A percentile compares a stretch with the other conserved stretches of the same genome.
These are phyloP conservation scores for Rostrohypoxylon terebratum DNA, from an alignment of 495 filamentous ascomycete genomes.

Conservation along the genomic window DNA sequence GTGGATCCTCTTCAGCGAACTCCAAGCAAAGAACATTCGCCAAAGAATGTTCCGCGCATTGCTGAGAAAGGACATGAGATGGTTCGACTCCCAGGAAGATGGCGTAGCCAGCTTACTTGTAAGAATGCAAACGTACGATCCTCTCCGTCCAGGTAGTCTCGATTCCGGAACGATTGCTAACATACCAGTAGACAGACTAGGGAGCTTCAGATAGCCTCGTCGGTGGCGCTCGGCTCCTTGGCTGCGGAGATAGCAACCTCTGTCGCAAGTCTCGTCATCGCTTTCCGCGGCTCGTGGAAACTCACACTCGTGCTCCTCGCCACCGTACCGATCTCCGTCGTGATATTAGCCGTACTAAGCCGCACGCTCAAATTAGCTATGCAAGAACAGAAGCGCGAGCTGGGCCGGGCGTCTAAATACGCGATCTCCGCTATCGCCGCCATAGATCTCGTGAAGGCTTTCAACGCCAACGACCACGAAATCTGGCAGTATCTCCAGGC, in stretches of 20 bases:
- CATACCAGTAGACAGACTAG: conserved; percentile 71
- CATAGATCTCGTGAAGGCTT: conserved; percentile 89
- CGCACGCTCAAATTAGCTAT: conserved; percentile 72
- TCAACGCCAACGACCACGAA: conserved; percentile 82
- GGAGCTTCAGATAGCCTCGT: conserved; percentile 83
- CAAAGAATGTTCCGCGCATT: conserved; percentile 73
- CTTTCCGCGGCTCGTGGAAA: conserved; percentile 83
- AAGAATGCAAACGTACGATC: conserved; percentile 76
- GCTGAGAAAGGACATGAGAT: conserved; percentile 77
- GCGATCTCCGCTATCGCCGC: conserved; percentile 74
- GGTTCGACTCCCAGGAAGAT: conserved; percentile 81
- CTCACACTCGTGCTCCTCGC: conserved; percentile 85
- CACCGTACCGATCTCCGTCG: conserved; percentile 74
- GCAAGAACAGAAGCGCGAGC: conserved; percentile 73
- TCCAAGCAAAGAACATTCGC: conserved; percentile 76
- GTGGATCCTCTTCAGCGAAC: conserved; percentile 83
- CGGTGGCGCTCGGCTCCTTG: conserved; percentile 79
- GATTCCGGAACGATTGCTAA: conserved; percentile 26
- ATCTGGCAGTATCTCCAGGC: conserved; percentile 69
- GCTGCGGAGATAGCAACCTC: conserved; percentile 71
- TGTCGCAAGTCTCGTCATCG: conserved; percentile 72
- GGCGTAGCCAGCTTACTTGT: conserved; percentile 79
- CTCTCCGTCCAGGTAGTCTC: background rate
- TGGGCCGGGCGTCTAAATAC: conserved; percentile 77
- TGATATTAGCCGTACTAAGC: conserved; percentile 69